Evolutionary conservation across 257 asterid genomes (phyloP), one percentile per base, ranked within the genome.

Genomic region (Ajuga chamaepitys): DNA sequence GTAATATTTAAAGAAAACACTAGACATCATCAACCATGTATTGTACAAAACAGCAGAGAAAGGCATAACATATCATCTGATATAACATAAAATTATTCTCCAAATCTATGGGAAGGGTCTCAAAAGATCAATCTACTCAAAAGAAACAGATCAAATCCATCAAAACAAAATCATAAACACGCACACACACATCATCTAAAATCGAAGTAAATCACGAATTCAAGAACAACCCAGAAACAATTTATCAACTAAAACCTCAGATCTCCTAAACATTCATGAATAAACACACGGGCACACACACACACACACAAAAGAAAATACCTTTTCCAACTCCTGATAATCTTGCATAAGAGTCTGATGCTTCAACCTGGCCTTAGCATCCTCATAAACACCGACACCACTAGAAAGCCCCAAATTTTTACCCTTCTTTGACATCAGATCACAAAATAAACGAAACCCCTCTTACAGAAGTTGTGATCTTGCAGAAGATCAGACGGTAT

Each of bases 291-390:
- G n/a, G n/a, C n/a, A n/a, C n/a, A n/a, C n/a, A n/a, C n/a, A 58
- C 55, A 62, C 50, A n/a, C 71, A 34, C 41, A 13, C 21, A 52
- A 16, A 53, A 32, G 30, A 21, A 1, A 45, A 12, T 58, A 90
- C 97, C 92, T 74, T 74, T 21, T 80, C 81, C 75, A 90, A 74
- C 48, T 83, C 95, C n/a, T 66, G 82, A 74, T 63, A 90, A 62
- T 87, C 97, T 54, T 83, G 95, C 65, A 80, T 62, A 58, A 90
- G 92, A 38, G 77, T 63, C 75, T 71, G 88, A 70, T 83, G 82
- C 80, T 78, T 90, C 25, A 70, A 58, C 70, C 83, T 79, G 38
- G 74, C 62, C 78, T 65, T 87, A 25, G 74, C 63, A 76, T 77
- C 95, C 66, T 66, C 86, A 46, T 18, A 72, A 42, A 37, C 54